Evolutionary conservation across 2,329 filamentous ascomycete species (phyloP).

Genomic region (Zymoseptoria passerinii): DNA sequence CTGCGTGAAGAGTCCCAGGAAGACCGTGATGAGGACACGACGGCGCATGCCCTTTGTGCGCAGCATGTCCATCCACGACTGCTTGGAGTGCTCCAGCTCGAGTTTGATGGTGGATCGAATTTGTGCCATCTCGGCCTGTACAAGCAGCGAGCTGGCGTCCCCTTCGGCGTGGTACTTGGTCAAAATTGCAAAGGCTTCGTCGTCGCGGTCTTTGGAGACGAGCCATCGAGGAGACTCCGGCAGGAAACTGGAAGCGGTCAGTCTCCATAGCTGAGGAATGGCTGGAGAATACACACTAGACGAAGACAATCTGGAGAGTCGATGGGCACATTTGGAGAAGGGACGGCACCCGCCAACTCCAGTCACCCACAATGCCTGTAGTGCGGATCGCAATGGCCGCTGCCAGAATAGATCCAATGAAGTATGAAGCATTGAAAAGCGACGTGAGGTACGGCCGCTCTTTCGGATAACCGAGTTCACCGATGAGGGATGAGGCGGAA

Average conservation of each 20-base stretch:
- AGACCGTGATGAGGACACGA: slow-evolving; percentile 31
- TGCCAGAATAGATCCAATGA: slow-evolving; percentile 19
- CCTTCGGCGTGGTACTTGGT: slow-evolving; percentile 59
- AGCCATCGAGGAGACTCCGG: slow-evolving; percentile 15
- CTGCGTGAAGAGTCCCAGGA: slow-evolving; percentile 31
- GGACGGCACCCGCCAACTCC: slow-evolving; percentile 20
- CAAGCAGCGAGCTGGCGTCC: slow-evolving; percentile 49
- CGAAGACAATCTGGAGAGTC: slow-evolving; percentile 17
- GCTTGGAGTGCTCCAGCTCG: slow-evolving; percentile 43
- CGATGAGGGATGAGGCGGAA: slow-evolving; percentile 10
- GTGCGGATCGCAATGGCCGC: slow-evolving; percentile 19
- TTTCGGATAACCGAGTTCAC: slow-evolving; percentile 14
- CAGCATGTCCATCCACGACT: slow-evolving; percentile 21
- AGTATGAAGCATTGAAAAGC: slow-evolving; percentile 19
- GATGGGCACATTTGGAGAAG: slow-evolving; percentile 18
- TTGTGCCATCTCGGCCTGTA: slow-evolving; percentile 57
- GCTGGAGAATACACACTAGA: slow-evolving; percentile 2
- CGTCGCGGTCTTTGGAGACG: slow-evolving; percentile 5
- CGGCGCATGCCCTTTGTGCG: slow-evolving; percentile 24
- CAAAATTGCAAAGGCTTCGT: slow-evolving; percentile 31
- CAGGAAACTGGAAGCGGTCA: slow-evolving; percentile 7
- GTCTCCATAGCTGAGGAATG: neutral
- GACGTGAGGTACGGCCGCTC: slow-evolving; percentile 16
- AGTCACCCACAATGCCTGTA: slow-evolving; percentile 12
- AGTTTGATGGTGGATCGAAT: slow-evolving; percentile 50